Evolutionary conservation across 805 yeast species (phyloP).

Genomic region (Sugiyamaella qingdaonensis): DNA sequence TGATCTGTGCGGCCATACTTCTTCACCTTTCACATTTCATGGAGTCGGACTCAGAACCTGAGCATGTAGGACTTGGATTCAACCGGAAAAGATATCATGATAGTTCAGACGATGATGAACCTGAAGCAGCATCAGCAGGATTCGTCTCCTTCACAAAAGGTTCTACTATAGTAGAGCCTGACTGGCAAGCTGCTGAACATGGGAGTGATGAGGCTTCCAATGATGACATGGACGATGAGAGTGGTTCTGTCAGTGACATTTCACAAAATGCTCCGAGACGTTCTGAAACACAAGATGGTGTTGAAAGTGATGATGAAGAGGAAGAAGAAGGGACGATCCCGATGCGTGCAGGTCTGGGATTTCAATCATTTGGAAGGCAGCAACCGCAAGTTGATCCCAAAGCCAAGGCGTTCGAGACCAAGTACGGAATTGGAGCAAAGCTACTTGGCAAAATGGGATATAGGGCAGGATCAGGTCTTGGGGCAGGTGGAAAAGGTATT

Average conservation of each 20-base stretch:
- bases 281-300: background rate
- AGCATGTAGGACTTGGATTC: background rate
- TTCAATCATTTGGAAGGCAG: background rate
- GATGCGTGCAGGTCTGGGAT: background rate
- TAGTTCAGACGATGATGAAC: background rate
- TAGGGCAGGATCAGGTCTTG: constrained; percentile 79
- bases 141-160: constrained; percentile 2
- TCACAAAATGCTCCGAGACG: too few relatives aligned
- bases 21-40: background rate
- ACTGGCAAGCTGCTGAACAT: background rate
- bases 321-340: background rate
- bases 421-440: constrained; percentile 82
- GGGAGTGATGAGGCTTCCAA: background rate
- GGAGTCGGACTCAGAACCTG: background rate
- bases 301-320: background rate
- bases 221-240: background rate
- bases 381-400: background rate
- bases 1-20: background rate
- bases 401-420: background rate
- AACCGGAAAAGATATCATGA: background rate
- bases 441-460: constrained; percentile 84
- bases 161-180: constrained; percentile 1
- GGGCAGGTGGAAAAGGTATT: constrained; percentile 67
- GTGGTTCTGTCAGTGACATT: too few relatives aligned
- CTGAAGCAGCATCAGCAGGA: background rate